These are phyloP conservation scores for Cinnamomum micranthum DNA, from an alignment of 164 flowering plant species.

Conservation along the genomic window DNA sequence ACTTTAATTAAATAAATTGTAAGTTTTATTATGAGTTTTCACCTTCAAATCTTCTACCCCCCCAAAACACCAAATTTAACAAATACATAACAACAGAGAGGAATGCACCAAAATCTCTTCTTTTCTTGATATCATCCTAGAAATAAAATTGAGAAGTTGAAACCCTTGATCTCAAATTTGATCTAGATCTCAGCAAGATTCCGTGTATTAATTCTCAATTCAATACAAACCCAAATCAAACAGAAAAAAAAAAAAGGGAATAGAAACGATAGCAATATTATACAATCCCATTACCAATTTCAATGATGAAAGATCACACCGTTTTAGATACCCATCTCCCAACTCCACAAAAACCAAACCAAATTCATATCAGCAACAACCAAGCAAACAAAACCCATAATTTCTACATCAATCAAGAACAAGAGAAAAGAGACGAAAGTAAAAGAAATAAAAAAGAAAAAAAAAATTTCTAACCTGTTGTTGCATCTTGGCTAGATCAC, in stretches of 20 bases:
- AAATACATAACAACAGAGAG: neutral
- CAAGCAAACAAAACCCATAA: neutral
- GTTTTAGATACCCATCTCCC: neutral
- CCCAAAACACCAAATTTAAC: neutral
- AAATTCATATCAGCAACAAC: neutral
- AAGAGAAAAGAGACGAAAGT: constrained; percentile 1
- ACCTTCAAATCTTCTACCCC: neutral
- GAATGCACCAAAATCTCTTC: neutral
- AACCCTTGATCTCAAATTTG: neutral
- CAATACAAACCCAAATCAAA: neutral
- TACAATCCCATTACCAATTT: neutral
- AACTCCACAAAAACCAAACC: neutral
- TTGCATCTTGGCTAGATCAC: constrained; percentile 76
- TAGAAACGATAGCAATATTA: neutral
- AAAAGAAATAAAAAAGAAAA: neutral
- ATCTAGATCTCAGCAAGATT: too few species aligned
- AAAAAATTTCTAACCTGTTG: constrained; percentile 74
- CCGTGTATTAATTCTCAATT: neutral
- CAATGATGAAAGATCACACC: neutral
- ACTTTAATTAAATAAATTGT: neutral
- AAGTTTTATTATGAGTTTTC: neutral
- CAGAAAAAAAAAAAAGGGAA: neutral
- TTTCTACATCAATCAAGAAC: neutral
- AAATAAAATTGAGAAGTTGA: neutral
- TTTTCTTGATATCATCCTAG: neutral